Evolutionary conservation across 2,329 filamentous ascomycete species (phyloP), one percentile per base, ranked within the genome.

Genomic region (Aspergillus nomiae): DNA sequence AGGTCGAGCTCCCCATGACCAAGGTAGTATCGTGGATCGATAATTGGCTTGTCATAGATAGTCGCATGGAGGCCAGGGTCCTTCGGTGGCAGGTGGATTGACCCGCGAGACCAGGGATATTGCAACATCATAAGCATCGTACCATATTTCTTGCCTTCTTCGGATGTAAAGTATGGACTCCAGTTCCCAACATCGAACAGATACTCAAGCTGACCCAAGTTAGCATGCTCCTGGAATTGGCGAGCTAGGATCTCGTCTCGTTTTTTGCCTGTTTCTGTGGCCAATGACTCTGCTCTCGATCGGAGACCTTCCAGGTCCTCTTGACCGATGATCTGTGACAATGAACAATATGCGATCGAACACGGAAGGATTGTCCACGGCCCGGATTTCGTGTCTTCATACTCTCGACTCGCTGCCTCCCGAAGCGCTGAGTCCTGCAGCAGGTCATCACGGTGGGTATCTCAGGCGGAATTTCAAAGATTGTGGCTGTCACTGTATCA

Each of bases 121-220:
- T 85, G 83, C 1, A 86, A 71, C 62, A 85, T 81, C 61, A 81
- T 80, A 0, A 85, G 66, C 75, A 85, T 79, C 3, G 81, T 83
- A 10, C 75, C 82, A 61, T 85, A 84, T 60, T 78, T 80, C 63
- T 81, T 84, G 2, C 71, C 74, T 0, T 51, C 71, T 61, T 65
- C 73, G 54, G 59, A 73, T 59, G 38, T 68, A 56, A 71, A 82
- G 73, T 66, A 72, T 56, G 81, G 73, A 60, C 75, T 83, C 77
- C 79, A 83, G 61, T 84, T 83, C 4, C 82, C 82, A 1, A 81
- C 71, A 48, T 83, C 81, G 36, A 85, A 83, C 32, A 84, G 76
- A 60, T 78, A 85, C 65, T 85, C 83, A 3, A 84, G 72, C 48
- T 85, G 82, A 3, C 82, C 83, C 0, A 82, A 66, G 0, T 16